Evolutionary conservation across 2,329 filamentous ascomycete species (phyloP).

Genomic region (Cytospora paraplurivora): DNA sequence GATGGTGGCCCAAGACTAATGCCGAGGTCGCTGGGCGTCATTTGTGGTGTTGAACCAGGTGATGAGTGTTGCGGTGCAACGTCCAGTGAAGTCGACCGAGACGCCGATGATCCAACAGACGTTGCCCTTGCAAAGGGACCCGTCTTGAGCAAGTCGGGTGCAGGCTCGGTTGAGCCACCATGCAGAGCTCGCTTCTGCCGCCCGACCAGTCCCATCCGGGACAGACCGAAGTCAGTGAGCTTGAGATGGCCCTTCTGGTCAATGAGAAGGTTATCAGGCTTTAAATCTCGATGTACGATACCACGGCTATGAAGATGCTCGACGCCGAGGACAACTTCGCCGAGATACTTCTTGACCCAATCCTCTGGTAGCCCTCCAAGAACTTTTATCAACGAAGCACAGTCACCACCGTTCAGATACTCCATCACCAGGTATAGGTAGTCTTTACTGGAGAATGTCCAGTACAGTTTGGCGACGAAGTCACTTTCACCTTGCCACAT

Average conservation of each 20-base stretch:
- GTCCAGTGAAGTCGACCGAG: constrained; percentile 87
- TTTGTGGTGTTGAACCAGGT: constrained; percentile 80
- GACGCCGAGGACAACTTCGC: constrained; percentile 94
- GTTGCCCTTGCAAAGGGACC: constrained; percentile 85
- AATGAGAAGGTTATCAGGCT: constrained; percentile 95
- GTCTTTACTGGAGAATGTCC: constrained; percentile 99
- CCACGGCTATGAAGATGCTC: constrained; percentile 92
- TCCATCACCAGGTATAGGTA: constrained; percentile 99
- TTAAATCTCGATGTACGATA: constrained; percentile 95
- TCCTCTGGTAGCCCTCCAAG: constrained; percentile 91
- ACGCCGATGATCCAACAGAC: constrained; percentile 77
- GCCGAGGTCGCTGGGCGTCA: constrained; percentile 73
- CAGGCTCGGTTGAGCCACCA: constrained; percentile 74
- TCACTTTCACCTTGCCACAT: constrained; percentile 99
- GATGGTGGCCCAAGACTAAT: constrained; percentile 78
- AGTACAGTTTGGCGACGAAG: constrained; percentile 98
- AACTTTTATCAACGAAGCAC: constrained; percentile 93
- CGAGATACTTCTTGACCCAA: constrained; percentile 97
- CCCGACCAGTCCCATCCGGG: constrained; percentile 94
- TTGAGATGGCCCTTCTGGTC: constrained; percentile 97
- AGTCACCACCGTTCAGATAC: constrained; percentile 96
- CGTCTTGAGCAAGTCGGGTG: constrained; percentile 88
- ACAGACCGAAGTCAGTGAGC: constrained; percentile 95
- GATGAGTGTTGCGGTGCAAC: constrained; percentile 69
- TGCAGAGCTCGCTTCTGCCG: constrained; percentile 92